Evolutionary conservation across 2,329 filamentous ascomycete genomes (phyloP).

Genomic region (Fusarium sp.): DNA sequence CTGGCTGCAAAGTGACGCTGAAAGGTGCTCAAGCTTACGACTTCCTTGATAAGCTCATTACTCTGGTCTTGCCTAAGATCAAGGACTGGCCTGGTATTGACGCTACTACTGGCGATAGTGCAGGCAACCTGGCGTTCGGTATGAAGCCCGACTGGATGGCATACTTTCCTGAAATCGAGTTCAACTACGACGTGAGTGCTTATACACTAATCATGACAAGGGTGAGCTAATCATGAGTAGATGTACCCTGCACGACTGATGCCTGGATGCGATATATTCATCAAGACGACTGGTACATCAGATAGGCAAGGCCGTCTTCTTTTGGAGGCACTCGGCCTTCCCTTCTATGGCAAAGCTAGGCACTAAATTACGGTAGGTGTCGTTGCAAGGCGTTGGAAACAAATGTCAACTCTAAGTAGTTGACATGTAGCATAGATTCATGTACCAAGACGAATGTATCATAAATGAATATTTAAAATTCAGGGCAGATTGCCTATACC

Average conservation of each 20-base stretch:
- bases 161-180: constrained; percentile 92
- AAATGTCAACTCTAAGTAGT: constrained; percentile 31
- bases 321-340: constrained; percentile 60
- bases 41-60: constrained; percentile 89
- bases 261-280: constrained; percentile 83
- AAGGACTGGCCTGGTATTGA: constrained; percentile 89
- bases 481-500: constrained; percentile 27
- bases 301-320: constrained; percentile 87
- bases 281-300: constrained; percentile 85
- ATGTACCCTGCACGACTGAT: constrained; percentile 77
- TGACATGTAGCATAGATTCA: constrained; percentile 45
- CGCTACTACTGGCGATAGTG: constrained; percentile 79
- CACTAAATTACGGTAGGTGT: constrained; percentile 44
- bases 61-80: constrained; percentile 91
- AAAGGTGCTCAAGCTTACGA: constrained; percentile 85
- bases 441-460: constrained; percentile 52
- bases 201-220: background rate
- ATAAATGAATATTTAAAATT: constrained; percentile 42
- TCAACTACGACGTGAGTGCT: constrained; percentile 87
- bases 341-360: constrained; percentile 81
- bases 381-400: constrained; percentile 8
- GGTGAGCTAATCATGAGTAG: constrained; percentile 47
- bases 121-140: constrained; percentile 88
- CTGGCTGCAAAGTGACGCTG: constrained; percentile 81
- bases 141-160: constrained; percentile 79